A percentile compares a stretch with the other conserved stretches of the same genome.
Conservation (phyloP, 768 basidiomycete species). For the Kwoniella dejecticola region DNA sequence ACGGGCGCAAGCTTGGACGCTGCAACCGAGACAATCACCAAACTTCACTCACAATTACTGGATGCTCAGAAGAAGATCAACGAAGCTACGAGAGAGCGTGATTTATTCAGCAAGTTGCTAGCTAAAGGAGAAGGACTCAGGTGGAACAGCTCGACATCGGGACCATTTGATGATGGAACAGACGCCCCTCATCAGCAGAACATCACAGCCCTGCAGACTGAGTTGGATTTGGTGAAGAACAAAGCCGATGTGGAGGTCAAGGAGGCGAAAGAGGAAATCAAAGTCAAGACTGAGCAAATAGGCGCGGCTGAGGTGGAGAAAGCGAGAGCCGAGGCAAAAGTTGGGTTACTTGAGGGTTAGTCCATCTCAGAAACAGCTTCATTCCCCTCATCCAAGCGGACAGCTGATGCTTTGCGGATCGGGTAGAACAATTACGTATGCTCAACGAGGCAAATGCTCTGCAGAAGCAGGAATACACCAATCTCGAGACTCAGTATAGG, state of each 20-base stretch:
- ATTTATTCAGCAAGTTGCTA: constrained; percentile 76
- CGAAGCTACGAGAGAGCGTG: constrained; percentile 81
- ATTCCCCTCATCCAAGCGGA: no score
- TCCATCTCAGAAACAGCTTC: no score
- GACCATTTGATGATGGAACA: constrained; percentile 28
- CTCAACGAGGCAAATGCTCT: constrained; percentile 35
- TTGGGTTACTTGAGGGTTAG: constrained; percentile 75
- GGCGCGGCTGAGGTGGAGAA: constrained; percentile 67
- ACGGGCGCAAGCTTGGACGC: constrained; percentile 72
- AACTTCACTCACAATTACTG: constrained; percentile 69
- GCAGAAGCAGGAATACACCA: constrained; percentile 44
- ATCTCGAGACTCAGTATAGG: constrained; percentile 35
- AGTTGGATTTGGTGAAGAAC: constrained; percentile 75
- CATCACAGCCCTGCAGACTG: constrained; percentile 70
- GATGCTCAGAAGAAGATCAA: constrained; percentile 77
- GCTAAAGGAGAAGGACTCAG: constrained; percentile 59
- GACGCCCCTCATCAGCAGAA: constrained; percentile 31
- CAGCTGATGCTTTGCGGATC: no score
- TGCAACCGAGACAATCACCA: constrained; percentile 82
- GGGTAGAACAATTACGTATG: constrained; percentile 43
- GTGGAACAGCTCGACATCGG: constrained; percentile 18
- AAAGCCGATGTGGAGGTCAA: constrained; percentile 80
- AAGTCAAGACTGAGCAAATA: constrained; percentile 67
- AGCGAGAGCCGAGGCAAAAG: constrained; percentile 80
- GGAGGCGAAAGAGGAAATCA: constrained; percentile 71